Evolutionary conservation across 495 filamentous ascomycete genomes (phyloP).

Genomic region (Penicillium robsamsonii): DNA sequence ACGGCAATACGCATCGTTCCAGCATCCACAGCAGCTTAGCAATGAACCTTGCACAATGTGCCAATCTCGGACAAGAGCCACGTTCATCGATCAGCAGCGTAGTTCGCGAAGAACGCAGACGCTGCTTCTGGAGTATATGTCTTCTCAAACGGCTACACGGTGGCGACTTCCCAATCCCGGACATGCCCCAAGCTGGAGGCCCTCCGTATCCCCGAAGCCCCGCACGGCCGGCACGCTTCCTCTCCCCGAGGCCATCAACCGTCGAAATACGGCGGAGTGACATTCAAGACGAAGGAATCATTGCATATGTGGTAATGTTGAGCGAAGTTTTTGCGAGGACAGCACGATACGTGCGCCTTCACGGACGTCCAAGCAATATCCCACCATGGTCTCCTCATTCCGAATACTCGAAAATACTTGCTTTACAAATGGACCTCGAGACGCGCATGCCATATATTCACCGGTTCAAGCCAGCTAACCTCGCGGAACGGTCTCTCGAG

Average conservation of each 20-base stretch:
- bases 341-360: slow-evolving; percentile 43
- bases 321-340: slow-evolving; percentile 46
- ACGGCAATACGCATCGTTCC: slow-evolving; percentile 48
- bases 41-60: slow-evolving; percentile 47
- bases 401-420: slow-evolving; percentile 48
- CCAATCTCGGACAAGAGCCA: slow-evolving; percentile 39
- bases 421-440: slow-evolving; percentile 49
- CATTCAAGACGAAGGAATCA: slow-evolving; percentile 44
- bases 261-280: slow-evolving; percentile 25
- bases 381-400: slow-evolving; percentile 52
- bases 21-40: slow-evolving; percentile 49
- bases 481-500: slow-evolving; percentile 39
- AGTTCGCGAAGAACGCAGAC: slow-evolving; percentile 41
- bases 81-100: slow-evolving; percentile 17
- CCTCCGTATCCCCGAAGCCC: slow-evolving; percentile 38
- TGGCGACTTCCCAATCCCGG: slow-evolving; percentile 40
- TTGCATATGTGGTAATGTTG: slow-evolving; percentile 48
- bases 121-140: slow-evolving; percentile 52
- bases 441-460: slow-evolving; percentile 47
- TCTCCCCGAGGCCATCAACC: slow-evolving; percentile 21
- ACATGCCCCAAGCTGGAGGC: slow-evolving; percentile 35
- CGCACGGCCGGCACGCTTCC: slow-evolving; percentile 22
- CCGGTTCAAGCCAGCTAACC: slow-evolving; percentile 45
- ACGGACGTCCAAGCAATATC: slow-evolving; percentile 43
- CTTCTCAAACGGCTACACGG: slow-evolving; percentile 48